Evolutionary conservation across 2,329 filamentous ascomycete species (phyloP), one percentile per base, ranked within the genome.

Genomic region (Cladophialophora psammophila): DNA sequence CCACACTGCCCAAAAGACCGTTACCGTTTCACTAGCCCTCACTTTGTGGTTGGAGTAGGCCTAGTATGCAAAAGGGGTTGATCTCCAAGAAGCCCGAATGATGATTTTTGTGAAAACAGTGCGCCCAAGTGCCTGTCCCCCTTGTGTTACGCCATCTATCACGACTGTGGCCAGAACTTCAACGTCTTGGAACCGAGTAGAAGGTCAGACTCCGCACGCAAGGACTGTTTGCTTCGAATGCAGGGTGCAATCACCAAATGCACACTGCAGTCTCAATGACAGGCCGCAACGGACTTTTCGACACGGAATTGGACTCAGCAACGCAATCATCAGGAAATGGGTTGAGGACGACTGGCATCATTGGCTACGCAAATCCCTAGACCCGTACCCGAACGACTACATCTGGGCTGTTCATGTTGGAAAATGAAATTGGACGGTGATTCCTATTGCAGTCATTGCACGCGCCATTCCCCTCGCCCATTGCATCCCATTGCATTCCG

Each of bases 301-400:
- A 72, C 48, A 72, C 69, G 13, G 74, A 76, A 61, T 60, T 70
- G 32, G 72, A 65, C 15, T 77, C 36, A 76, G 74, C 61, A 71
- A 76, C 42, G 74, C 69, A 10, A 71, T 76, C 64, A 36, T 71
- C 8, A 64, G 69, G 52, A 77, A 76, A 58, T 74, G 67, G 66
- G 79, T 76, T 74, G 69, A 74, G 57, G 76, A 78, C 74, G 75
- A 79, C 65, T 79, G 76, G 76, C 67, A 68, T 66, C 45, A 71
- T 57, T 78, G 74, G 74, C 63, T 79, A 53, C 72, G 73, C n/a
- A 70, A 72, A 58, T 74, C 74, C 34, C 50, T 79, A 59, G 72
- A 75, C 50, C 73, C 73, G 8, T 79, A 71, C 60, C 70, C 73
- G 13, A 72, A 72, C 35, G 75, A 78, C 69, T 75, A 74, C 71